phyloP scores from a whole-genome alignment of 345 rosid genomes.

The Ceriops zippeliana region DNA sequence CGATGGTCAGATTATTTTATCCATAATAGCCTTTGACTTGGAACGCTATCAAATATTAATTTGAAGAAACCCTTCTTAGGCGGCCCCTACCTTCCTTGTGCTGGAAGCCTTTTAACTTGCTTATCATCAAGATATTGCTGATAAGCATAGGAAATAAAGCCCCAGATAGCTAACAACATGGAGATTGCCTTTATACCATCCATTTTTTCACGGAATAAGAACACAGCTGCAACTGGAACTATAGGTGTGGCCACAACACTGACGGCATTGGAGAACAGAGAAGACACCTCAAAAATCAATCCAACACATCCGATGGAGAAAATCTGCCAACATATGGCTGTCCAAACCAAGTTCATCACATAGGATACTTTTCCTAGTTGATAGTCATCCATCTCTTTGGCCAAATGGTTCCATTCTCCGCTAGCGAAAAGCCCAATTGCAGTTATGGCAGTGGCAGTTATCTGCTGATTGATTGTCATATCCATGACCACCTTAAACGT shows the following conservation, averaged over 20 bases:
- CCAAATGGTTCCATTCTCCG: slow-evolving; percentile 48
- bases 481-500: slow-evolving; percentile 38
- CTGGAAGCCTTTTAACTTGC: no score
- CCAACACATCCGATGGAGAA: slow-evolving; percentile 43
- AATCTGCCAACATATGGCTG: slow-evolving; percentile 46
- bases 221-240: slow-evolving; percentile 49
- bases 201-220: slow-evolving; percentile 51
- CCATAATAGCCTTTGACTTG: no score
- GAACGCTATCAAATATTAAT: no score
- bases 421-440: slow-evolving; percentile 51
- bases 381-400: slow-evolving; percentile 44
- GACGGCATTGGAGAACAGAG: slow-evolving; percentile 49
- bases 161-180: slow-evolving; percentile 68
- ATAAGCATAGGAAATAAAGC: slow-evolving; percentile 49
- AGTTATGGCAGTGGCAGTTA: slow-evolving; percentile 33
- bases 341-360: slow-evolving; percentile 42
- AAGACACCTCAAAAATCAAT: slow-evolving; percentile 58
- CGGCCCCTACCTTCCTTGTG: no score
- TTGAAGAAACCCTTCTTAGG: no score
- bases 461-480: slow-evolving; percentile 38
- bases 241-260: slow-evolving; percentile 50
- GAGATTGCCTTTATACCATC: slow-evolving; percentile 57
- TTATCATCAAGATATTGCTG: slow-evolving; percentile 51
- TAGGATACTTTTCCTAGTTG: slow-evolving; percentile 45
- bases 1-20: no score